Evolutionary conservation across 2,329 filamentous ascomycete genomes (phyloP), one percentile per base, ranked within the genome.

Genomic region (Aspergillus udagawae): DNA sequence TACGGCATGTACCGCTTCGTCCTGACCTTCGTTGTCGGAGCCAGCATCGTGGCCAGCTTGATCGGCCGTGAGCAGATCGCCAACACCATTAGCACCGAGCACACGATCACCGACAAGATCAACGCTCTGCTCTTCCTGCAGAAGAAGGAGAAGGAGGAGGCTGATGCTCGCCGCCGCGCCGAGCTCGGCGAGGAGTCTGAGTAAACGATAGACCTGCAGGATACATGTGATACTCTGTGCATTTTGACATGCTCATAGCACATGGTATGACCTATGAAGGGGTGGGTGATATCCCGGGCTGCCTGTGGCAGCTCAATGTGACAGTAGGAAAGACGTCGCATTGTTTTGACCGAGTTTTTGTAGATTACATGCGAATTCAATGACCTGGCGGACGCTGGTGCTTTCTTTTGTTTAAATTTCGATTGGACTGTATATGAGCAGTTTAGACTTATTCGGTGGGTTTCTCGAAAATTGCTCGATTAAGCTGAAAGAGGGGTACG

Each of bases 1-100:
- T 97, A 96, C 73, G 83, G 82, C 58, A 89, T 87, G 51, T 97
- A 97, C 79, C 90, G 93, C 35, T 97, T 96, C 75, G 87, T 96
- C 8, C 81, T 97, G 65, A 97, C 93, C 2, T 93, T 92, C 72
- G 83, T 97, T 59, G 92, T 96, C 28, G 92, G 93, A 42, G 80
- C 85, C 47, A 87, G 89, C 61, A 93, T 97, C 64, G 86, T 94
- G 45, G 78, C 91, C 65, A 93, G 85, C 61, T 79, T 97, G 63
- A 83, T 97, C 61, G 91, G 91, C 44, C 86, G 92, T 60, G 89
- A 92, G 67, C 88, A 92, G 77, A 86, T 95, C 64, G 81, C 79
- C 54, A 68, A 69, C 60, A 70, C 63, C 58, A 54, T 70, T 49
- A 56, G 57, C 57, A 58, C 70, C 20, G 69, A 72, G 65, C 73